Evolutionary conservation across 192 early-diverging fungal species (phyloP).

Genomic region (Coemansia sp.): DNA sequence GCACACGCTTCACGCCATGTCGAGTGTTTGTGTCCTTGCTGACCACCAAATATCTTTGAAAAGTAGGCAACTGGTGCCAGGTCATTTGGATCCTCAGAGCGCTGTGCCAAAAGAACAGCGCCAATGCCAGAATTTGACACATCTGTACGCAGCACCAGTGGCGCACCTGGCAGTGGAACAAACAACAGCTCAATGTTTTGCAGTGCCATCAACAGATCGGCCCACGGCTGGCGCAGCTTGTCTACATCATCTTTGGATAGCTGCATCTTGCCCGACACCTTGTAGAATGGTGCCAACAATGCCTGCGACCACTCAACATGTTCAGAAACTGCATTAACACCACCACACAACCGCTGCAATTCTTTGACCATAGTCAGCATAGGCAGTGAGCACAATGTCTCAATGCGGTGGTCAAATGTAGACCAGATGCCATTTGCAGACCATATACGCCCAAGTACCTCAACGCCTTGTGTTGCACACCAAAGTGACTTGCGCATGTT

Average conservation of each 20-base stretch:
- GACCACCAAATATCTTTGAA: slow-evolving; percentile 23
- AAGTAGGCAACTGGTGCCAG: slow-evolving; percentile 23
- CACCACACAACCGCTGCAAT: slow-evolving; percentile 17
- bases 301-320: slow-evolving; percentile 18
- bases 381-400: slow-evolving; percentile 8
- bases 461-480: background rate
- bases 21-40: slow-evolving; percentile 15
- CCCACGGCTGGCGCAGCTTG: slow-evolving; percentile 5
- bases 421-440: background rate
- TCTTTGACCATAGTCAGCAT: slow-evolving; percentile 10
- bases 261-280: background rate
- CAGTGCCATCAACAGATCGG: background rate
- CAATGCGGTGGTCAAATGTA: slow-evolving; percentile 17
- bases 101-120: background rate
- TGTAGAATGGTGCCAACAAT: slow-evolving; percentile 16
- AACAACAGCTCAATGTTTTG: slow-evolving; percentile 12
- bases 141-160: slow-evolving; percentile 15
- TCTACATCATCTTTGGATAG: slow-evolving; percentile 8
- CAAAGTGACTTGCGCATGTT: slow-evolving; percentile 7
- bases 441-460: slow-evolving; percentile 1
- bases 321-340: slow-evolving; percentile 13
- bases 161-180: slow-evolving; percentile 9
- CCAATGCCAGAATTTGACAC: background rate
- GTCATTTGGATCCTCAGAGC: background rate
- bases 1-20: slow-evolving; percentile 19